Evolutionary conservation across 805 yeast species (phyloP).

Genomic region (Kregervanrija delftensis): DNA sequence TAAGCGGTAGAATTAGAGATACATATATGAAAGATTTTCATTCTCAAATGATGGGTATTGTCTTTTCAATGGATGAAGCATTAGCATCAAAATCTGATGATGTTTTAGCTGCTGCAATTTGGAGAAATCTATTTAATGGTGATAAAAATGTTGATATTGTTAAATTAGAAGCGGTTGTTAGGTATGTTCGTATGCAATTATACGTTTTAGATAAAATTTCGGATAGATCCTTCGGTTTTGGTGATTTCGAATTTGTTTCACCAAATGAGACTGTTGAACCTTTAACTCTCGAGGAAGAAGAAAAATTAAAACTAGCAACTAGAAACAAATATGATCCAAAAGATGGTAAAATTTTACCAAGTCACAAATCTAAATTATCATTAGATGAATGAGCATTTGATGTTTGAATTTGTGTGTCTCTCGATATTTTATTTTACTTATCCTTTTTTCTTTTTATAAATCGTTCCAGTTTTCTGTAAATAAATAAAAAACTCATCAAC

Average conservation of each 20-base stretch:
- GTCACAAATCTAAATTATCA: constrained; percentile 47
- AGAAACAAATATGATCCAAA: constrained; percentile 46
- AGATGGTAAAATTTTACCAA: constrained; percentile 46
- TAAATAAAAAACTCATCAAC: no score
- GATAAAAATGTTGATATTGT: constrained; percentile 73
- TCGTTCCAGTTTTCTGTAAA: no score
- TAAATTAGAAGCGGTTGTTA: constrained; percentile 82
- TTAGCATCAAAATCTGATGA: constrained; percentile 65
- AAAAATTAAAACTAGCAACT: constrained; percentile 42
- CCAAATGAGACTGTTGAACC: constrained; percentile 75
- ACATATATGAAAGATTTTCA: constrained; percentile 85
- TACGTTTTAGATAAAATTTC: constrained; percentile 80
- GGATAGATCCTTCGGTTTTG: constrained; percentile 91
- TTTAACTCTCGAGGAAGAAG: constrained; percentile 59
- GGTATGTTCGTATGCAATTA: constrained; percentile 82
- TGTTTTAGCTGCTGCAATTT: constrained; percentile 68
- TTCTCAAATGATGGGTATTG: constrained; percentile 81
- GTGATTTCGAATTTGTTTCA: constrained; percentile 76
- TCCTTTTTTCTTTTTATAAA: no score
- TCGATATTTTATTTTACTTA: no score
- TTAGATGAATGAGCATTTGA: constrained; percentile 32
- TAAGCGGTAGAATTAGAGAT: constrained; percentile 74
- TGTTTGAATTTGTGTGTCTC: no score
- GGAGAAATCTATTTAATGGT: constrained; percentile 91
- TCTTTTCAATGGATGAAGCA: constrained; percentile 91